phyloP scores from a whole-genome alignment of 225 moss, liverwort and hornwort genomes.

The Straminergon stramineum region DNA sequence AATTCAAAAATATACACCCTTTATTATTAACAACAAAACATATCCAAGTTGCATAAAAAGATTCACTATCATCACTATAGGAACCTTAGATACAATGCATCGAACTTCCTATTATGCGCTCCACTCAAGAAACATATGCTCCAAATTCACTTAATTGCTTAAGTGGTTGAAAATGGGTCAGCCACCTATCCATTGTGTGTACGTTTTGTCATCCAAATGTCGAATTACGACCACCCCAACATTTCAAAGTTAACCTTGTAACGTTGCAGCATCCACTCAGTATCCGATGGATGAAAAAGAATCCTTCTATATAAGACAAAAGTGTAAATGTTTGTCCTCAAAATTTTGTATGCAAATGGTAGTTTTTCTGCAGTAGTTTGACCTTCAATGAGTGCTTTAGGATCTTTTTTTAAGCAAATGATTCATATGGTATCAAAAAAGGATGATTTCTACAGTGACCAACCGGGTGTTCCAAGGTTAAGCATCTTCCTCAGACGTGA shows the following conservation, averaged over 20 bases:
- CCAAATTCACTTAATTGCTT: too few relatives aligned
- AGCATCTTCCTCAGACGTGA: not conserved
- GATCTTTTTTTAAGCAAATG: not conserved
- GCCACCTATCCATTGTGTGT: accelerated
- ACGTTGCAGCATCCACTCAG: accelerated
- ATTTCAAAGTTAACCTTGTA: too few relatives aligned
- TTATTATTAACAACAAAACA: too few relatives aligned
- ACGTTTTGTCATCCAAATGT: not conserved
- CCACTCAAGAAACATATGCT: too few relatives aligned
- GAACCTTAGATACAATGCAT: too few relatives aligned
- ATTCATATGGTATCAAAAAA: not conserved
- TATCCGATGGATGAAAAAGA: not conserved
- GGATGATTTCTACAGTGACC: too few relatives aligned
- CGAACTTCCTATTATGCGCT: too few relatives aligned
- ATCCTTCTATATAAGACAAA: not conserved
- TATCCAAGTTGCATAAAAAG: too few relatives aligned
- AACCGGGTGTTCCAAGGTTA: accelerated
- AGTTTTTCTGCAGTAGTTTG: accelerated
- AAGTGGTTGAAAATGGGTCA: too few relatives aligned
- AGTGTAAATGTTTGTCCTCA: accelerated
- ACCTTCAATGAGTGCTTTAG: accelerated
- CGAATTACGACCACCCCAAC: too few relatives aligned
- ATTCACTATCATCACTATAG: too few relatives aligned
- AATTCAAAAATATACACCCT: too few relatives aligned
- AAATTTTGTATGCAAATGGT: accelerated